Base-by-base conservation (phyloP, 139 green algal species). In the Nannochloris sp. region DNA sequence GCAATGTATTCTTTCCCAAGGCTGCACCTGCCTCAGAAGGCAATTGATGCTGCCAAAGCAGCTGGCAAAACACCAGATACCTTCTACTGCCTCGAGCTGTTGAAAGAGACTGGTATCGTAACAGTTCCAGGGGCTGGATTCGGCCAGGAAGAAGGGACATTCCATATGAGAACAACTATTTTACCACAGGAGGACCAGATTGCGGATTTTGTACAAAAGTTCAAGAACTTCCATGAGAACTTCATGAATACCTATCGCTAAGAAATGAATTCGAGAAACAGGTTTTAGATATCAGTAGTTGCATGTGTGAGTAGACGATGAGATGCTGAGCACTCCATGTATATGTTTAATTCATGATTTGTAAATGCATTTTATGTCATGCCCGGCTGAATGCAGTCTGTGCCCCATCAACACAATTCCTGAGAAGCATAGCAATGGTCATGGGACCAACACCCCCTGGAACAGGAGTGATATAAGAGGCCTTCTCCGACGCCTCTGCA, bases 101-200 rank as follows among this genome's bases (percentile, higher is more conserved):
- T 98, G 56, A 82, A 91, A 59, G 72, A 71, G 16, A 96, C 91
- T 3, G 92, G 92, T 65, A 96, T 98, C 53, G 82, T 91, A 37
- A 88, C 87, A 2, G 92, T 97, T 46, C 91, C 92, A 0, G 92
- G 92, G 49, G 80, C 61, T 55, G 92, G 92, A 1, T 98, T 98
- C 67, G 80, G 82, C 17, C 87, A 93, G 70, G 68, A 78, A 75
- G 55, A 74, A 57, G 87, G 80, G 49, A 96, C 91, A 17, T 96
- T 91, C 79, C 91, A 97, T 79, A 78, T 97, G 76, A 77, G 91
- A 44, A 97, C 91, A 31, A 97, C 91, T 59, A 59, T 68, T 48
- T 49, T 76, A 8, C 49, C 30, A 43, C 23, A 17, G 25, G 29
- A 73, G 66, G 46, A 77, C 62, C 79, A 88, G 37, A 91, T 92